phyloP scores from a whole-genome alignment of 1,139 yeast genomes.

The Meyerozyma smithsonii region DNA sequence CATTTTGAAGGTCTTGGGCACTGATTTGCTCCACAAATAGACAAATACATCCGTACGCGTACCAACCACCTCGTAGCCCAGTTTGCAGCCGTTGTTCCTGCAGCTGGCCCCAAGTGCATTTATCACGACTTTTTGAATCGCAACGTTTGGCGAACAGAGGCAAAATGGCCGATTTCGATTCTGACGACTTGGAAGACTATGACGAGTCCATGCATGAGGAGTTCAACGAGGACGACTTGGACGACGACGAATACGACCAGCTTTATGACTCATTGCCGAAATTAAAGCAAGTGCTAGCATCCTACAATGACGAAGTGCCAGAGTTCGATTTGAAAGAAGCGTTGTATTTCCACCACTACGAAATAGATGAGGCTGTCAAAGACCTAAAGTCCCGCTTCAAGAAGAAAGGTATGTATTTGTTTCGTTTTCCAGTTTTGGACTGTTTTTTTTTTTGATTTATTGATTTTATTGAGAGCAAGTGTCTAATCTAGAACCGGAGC shows the following conservation, averaged over 20 bases:
- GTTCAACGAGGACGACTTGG: conserved; percentile 39
- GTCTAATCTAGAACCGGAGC: conserved; percentile 3
- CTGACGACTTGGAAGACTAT: conserved; percentile 38
- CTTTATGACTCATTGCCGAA: conserved; percentile 39
- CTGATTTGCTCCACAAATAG: conserved; percentile 10
- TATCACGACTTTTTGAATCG: background rate
- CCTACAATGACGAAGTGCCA: conserved; percentile 41
- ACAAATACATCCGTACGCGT: too few species aligned
- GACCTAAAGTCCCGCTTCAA: conserved; percentile 45
- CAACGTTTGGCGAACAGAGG: background rate
- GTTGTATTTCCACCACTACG: conserved; percentile 58
- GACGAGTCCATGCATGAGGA: conserved; percentile 29
- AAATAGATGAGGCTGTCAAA: conserved; percentile 46
- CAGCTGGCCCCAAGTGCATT: too few species aligned
- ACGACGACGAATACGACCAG: conserved; percentile 47
- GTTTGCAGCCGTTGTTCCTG: too few species aligned
- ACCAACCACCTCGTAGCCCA: too few species aligned
- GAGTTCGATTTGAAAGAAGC: conserved; percentile 56
- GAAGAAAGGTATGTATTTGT: conserved; percentile 38
- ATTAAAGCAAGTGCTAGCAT: conserved; percentile 29
- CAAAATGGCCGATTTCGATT: conserved; percentile 18
- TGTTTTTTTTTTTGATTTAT: too few species aligned
- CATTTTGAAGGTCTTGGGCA: conserved; percentile 11
- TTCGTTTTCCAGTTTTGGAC: background rate
- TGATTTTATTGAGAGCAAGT: conserved; percentile 21